A percentile compares a stretch with the other conserved stretches of the same genome.
Conservation (phyloP, 805 yeast species). For the Saccharomyces paradoxus region DNA sequence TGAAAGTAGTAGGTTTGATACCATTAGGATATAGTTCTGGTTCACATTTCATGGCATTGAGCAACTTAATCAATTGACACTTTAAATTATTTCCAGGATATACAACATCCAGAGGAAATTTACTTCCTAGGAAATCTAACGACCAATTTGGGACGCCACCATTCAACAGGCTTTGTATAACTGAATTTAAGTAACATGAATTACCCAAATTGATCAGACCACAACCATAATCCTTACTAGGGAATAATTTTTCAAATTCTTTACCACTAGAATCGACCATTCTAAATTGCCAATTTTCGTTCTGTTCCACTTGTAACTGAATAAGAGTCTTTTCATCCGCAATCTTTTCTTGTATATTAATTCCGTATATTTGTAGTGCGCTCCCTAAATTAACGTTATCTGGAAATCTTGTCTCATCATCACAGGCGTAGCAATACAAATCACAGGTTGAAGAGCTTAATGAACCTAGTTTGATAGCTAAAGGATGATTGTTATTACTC, state of each 20-base stretch:
- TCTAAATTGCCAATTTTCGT: conserved; percentile 85
- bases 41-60: conserved; percentile 58
- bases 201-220: conserved; percentile 90
- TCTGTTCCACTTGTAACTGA: conserved; percentile 88
- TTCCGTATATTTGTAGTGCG: conserved; percentile 49
- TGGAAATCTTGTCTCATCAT: conserved; percentile 81
- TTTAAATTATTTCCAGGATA: conserved; percentile 58
- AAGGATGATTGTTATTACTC: conserved; percentile 47
- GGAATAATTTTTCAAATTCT: conserved; percentile 44
- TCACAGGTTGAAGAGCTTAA: conserved; percentile 68
- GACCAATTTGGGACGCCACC: conserved; percentile 30
- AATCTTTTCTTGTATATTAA: conserved; percentile 44
- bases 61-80: conserved; percentile 71
- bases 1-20: conserved; percentile 67
- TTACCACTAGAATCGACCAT: conserved; percentile 67
- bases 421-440: conserved; percentile 79
- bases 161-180: conserved; percentile 59
- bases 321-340: conserved; percentile 84
- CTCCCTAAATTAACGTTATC: conserved; percentile 34
- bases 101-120: conserved; percentile 33
- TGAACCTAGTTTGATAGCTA: conserved; percentile 88
- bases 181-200: conserved; percentile 83
- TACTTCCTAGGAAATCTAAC: conserved; percentile 30
- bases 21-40: conserved; percentile 59
- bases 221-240: conserved; percentile 44